phyloP scores from a whole-genome alignment of 257 asterid species.

The Salvia rosmarinus region DNA sequence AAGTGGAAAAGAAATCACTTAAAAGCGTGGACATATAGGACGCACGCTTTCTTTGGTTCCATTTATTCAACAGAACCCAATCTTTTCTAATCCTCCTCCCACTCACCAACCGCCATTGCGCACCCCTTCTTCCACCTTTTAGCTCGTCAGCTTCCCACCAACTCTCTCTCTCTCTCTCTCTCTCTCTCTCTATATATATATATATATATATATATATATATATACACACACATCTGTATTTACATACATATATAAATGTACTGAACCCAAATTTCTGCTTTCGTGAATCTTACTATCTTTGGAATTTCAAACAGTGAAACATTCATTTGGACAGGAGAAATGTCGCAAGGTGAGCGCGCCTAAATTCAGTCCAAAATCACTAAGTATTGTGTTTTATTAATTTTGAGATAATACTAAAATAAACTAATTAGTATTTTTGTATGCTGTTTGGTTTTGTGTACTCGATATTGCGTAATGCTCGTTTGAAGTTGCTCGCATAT shows the following conservation, averaged over 20 bases:
- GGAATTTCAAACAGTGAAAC: conserved; percentile 27
- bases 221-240: background rate
- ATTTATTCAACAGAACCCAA: background rate
- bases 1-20: background rate
- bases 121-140: conserved; percentile 27
- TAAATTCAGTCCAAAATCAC: conserved; percentile 20
- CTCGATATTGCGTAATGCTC: conserved; percentile 5
- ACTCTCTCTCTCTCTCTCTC: conserved; percentile 9
- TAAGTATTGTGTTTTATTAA: background rate
- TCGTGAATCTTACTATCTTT: conserved; percentile 15
- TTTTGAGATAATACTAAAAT: background rate
- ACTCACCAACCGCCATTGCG: conserved; percentile 40
- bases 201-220: background rate
- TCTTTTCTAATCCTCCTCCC: conserved; percentile 17
- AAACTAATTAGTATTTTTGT: background rate
- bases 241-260: no score
- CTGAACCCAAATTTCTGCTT: background rate
- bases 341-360: conserved; percentile 43
- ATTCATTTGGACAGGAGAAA: conserved; percentile 28
- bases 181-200: background rate
- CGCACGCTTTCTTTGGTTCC: background rate
- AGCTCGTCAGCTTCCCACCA: conserved; percentile 21
- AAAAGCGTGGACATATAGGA: background rate
- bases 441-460: conserved; percentile 8
- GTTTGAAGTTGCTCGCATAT: conserved; percentile 7